These are phyloP conservation scores for Spergularia bocconei DNA, from an alignment of 148 eudicot species.

Conservation along the genomic window DNA sequence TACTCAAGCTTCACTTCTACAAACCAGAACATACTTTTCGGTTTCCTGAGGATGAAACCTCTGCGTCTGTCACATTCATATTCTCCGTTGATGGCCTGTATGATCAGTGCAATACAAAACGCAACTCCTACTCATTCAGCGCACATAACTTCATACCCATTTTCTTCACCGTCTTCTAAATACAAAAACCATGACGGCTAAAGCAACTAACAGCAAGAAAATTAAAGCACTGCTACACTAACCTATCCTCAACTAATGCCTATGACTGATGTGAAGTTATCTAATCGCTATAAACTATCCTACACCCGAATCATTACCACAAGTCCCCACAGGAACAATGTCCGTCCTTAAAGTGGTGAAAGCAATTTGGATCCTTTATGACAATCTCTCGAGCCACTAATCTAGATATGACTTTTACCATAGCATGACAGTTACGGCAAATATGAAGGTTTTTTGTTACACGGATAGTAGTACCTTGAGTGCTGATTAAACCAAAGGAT, in stretches of 20 bases:
- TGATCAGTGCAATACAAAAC: too few relatives aligned
- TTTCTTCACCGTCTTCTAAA: neutral
- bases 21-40: too few relatives aligned
- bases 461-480: conserved; percentile 34
- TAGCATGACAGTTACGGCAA: conserved; percentile 52
- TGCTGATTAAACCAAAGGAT: conserved; percentile 62
- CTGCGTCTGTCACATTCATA: too few relatives aligned
- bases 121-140: neutral
- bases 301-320: conserved; percentile 20
- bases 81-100: too few relatives aligned
- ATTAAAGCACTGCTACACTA: neutral
- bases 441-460: conserved; percentile 60
- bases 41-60: too few relatives aligned
- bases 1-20: too few relatives aligned
- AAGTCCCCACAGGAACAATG: conserved; percentile 56
- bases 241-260: neutral
- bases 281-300: neutral
- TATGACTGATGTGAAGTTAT: neutral
- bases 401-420: conserved; percentile 43
- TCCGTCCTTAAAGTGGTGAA: conserved; percentile 71
- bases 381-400: conserved; percentile 44
- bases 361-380: conserved; percentile 54
- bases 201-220: neutral
- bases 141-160: neutral
- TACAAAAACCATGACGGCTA: neutral